These are phyloP conservation scores for Starmerella bombi DNA, from an alignment of 805 yeast genomes.

Conservation along the genomic window DNA sequence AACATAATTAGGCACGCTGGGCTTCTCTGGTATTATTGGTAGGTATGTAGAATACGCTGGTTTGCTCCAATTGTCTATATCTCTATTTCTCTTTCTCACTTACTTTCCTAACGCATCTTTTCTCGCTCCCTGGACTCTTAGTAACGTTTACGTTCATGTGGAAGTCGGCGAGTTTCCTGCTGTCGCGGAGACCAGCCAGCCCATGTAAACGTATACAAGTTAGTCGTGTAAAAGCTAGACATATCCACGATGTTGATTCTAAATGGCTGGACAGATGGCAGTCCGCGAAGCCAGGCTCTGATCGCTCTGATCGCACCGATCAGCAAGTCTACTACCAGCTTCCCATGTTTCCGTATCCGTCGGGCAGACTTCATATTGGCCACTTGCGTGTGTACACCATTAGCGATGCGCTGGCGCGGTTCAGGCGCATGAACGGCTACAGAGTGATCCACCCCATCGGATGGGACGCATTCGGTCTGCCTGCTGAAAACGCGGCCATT, in stretches of 20 bases:
- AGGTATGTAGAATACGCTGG: background rate
- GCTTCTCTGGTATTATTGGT: no score
- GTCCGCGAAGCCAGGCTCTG: background rate
- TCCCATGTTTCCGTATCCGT: slow-evolving; percentile 93
- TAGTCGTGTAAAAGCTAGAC: no score
- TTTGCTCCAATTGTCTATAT: background rate
- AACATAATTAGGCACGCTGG: no score
- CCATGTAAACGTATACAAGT: no score
- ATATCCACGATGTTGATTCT: slow-evolving; percentile 19
- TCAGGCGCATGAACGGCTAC: slow-evolving; percentile 59
- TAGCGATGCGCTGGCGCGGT: slow-evolving; percentile 71
- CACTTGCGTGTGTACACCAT: slow-evolving; percentile 88
- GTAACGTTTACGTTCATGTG: no score
- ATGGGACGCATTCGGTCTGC: slow-evolving; percentile 97
- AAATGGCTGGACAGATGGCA: slow-evolving; percentile 26
- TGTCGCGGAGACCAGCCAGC: no score
- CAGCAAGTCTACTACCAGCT: slow-evolving; percentile 44
- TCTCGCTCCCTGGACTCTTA: no score
- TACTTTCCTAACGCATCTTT: no score
- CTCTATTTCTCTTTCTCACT: no score
- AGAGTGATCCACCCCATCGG: slow-evolving; percentile 93
- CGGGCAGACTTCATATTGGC: slow-evolving; percentile 86
- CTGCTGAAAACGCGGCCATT: slow-evolving; percentile 96
- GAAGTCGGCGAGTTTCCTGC: no score
- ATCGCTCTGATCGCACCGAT: background rate